phyloP scores from a whole-genome alignment of 2,329 filamentous ascomycete genomes.

The Xylaria digitata region DNA sequence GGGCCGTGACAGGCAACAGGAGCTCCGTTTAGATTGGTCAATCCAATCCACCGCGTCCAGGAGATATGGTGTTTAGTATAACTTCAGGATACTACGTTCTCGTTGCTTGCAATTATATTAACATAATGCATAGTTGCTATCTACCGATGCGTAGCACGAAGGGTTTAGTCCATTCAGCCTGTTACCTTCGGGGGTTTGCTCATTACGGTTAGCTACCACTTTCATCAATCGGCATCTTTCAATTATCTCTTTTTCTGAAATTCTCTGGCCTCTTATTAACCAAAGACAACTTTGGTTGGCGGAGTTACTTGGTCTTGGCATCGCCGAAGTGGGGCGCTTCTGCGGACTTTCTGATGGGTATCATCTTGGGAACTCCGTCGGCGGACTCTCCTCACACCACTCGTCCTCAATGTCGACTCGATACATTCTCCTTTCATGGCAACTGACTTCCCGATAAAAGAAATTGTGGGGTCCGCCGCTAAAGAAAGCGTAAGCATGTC shows the following conservation, averaged over 20 bases:
- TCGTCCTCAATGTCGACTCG: not conserved
- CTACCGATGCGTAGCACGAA: no score
- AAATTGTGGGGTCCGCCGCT: conserved; percentile 6
- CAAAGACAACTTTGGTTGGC: conserved; percentile 7
- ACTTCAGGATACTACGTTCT: not conserved
- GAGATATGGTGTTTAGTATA: not conserved
- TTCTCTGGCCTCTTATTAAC: not conserved
- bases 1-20: not conserved
- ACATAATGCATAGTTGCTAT: not conserved
- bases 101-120: not conserved
- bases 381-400: conserved; percentile 12
- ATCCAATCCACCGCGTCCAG: no score
- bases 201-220: no score
- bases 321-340: conserved; percentile 30
- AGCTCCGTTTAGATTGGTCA: not conserved
- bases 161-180: not conserved
- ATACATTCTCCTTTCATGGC: not conserved
- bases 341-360: conserved; percentile 28
- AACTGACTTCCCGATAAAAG: not conserved
- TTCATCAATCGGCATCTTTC: not conserved
- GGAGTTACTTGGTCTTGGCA: conserved; percentile 33
- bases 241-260: not conserved
- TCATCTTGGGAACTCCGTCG: conserved; percentile 24
- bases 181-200: no score
- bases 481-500: conserved; percentile 7